Evolutionary conservation across 169 alveolate species (phyloP).

Genomic region (Plasmodium billcollinsi): DNA sequence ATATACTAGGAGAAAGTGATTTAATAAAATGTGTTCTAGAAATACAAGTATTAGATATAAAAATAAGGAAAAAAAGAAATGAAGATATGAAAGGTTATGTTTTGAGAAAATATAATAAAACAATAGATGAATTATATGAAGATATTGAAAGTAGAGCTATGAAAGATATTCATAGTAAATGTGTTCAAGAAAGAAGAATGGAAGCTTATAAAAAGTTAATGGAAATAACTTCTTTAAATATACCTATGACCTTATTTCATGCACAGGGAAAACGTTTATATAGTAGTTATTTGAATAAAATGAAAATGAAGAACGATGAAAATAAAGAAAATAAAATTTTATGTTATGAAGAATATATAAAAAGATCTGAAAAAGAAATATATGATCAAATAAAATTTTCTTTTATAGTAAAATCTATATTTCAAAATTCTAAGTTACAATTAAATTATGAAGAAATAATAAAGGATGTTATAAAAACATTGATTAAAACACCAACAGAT

Average conservation of each 20-base stretch:
- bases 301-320: slow-evolving; percentile 26
- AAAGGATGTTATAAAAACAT: slow-evolving; percentile 60
- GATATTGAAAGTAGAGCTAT: slow-evolving; percentile 66
- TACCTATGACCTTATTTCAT: slow-evolving; percentile 66
- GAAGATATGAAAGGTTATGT: slow-evolving; percentile 37
- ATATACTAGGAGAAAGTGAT: slow-evolving; percentile 64
- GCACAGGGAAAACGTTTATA: slow-evolving; percentile 75
- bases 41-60: slow-evolving; percentile 33
- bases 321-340: slow-evolving; percentile 20
- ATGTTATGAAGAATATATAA: slow-evolving; percentile 57
- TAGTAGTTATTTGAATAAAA: slow-evolving; percentile 35
- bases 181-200: slow-evolving; percentile 76
- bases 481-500: slow-evolving; percentile 70
- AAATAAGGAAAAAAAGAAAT: slow-evolving; percentile 23
- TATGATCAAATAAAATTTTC: slow-evolving; percentile 73
- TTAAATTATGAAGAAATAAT: slow-evolving; percentile 61
- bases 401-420: slow-evolving; percentile 63
- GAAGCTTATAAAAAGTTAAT: slow-evolving; percentile 75
- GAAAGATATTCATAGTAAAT: slow-evolving; percentile 64
- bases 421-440: slow-evolving; percentile 62
- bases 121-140: slow-evolving; percentile 45
- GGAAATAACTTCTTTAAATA: slow-evolving; percentile 68
- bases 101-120: slow-evolving; percentile 52
- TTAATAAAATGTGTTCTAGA: slow-evolving; percentile 65
- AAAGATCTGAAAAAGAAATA: slow-evolving; percentile 64